Evolutionary conservation across 192 early-diverging fungal species (phyloP).

Genomic region (Backusella luteola): DNA sequence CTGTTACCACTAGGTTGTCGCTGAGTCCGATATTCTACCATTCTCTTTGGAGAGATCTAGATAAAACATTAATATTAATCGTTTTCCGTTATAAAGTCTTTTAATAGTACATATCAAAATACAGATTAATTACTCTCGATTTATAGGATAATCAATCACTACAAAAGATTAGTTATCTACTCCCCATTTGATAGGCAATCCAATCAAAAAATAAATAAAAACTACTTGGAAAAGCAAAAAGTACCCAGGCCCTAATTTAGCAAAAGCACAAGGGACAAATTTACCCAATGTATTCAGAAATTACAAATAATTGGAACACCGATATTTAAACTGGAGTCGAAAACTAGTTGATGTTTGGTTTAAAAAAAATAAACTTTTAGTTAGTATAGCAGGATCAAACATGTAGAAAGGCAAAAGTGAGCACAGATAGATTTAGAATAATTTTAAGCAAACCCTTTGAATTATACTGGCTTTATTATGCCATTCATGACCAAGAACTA

Average conservation of each 20-base stretch:
- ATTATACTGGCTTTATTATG: not conserved
- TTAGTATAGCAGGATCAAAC: not conserved
- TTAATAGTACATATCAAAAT: not conserved
- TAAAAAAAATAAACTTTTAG: not conserved
- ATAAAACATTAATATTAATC: not conserved
- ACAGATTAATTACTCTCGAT: not conserved
- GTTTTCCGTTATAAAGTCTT: not conserved
- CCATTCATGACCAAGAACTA: not conserved
- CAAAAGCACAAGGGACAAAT: conserved; percentile 7
- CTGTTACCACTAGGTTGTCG: too few relatives aligned
- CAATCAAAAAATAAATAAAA: not conserved
- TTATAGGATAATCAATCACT: not conserved
- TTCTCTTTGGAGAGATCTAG: not conserved
- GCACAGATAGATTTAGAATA: not conserved
- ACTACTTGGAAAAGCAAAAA: not conserved
- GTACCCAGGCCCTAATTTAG: conserved; percentile 14
- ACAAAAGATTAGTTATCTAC: not conserved
- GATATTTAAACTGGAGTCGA: not conserved
- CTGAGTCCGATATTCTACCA: too few relatives aligned
- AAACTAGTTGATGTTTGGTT: not conserved
- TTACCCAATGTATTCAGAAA: not conserved
- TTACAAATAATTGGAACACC: conserved; percentile 5
- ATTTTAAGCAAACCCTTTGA: not conserved
- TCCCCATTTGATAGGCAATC: not conserved
- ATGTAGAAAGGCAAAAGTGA: not conserved